Percentiles rank a stretch among this genome's conserved stretches.
Evolutionary conservation across 768 basidiomycete genomes (phyloP).

Genomic region (Dacryopinax spathularia): DNA sequence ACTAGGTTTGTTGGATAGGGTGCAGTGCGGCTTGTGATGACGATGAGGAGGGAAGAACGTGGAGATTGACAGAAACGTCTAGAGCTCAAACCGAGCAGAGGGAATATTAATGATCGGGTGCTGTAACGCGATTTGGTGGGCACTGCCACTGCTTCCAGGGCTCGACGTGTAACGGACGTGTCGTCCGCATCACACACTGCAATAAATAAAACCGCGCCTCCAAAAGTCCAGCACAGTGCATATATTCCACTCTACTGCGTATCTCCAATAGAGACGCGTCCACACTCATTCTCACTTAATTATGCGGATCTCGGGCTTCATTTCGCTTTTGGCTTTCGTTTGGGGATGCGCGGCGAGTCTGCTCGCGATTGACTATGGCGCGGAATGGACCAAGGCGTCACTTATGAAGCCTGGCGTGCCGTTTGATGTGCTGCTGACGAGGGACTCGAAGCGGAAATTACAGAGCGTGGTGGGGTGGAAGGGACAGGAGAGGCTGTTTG

Average conservation of each 20-base stretch:
- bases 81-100: too few species aligned
- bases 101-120: too few species aligned
- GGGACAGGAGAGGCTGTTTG: slow-evolving; percentile 71
- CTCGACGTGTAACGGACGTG: neutral
- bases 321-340: slow-evolving; percentile 7
- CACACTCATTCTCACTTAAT: neutral
- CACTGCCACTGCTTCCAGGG: neutral
- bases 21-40: too few species aligned
- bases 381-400: slow-evolving; percentile 94
- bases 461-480: slow-evolving; percentile 85
- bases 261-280: neutral
- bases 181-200: neutral
- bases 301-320: slow-evolving; percentile 8
- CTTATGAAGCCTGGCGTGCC: slow-evolving; percentile 87
- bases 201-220: neutral
- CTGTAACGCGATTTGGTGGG: too few species aligned
- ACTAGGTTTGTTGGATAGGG: too few species aligned
- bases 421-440: slow-evolving; percentile 91
- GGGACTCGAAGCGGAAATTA: slow-evolving; percentile 94
- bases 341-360: slow-evolving; percentile 44
- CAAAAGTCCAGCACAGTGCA: neutral
- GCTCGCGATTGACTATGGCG: slow-evolving; percentile 94
- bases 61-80: too few species aligned
- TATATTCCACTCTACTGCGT: neutral
- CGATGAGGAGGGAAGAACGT: too few species aligned